Conservation (phyloP, 805 yeast species). For the Nakazawaea pomicola region DNA sequence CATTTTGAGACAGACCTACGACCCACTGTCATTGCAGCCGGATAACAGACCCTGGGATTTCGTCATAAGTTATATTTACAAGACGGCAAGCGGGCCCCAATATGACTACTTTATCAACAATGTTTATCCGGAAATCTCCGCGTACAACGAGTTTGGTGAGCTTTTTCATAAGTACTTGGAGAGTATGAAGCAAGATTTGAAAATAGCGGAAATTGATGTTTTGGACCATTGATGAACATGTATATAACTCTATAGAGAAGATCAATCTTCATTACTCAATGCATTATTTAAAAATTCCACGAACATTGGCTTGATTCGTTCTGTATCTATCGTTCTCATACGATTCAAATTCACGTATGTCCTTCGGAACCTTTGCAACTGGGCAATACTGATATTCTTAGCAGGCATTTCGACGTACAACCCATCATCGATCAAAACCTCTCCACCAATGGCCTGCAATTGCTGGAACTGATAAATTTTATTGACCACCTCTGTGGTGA, state of each 20-base stretch:
- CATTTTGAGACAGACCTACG: constrained; percentile 2
- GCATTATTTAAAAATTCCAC: constrained; percentile 72
- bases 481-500: constrained; percentile 60
- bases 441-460: constrained; percentile 41
- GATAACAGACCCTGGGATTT: constrained; percentile 12
- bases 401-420: constrained; percentile 59
- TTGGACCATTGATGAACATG: background rate
- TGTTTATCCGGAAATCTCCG: constrained; percentile 8
- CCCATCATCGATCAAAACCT: constrained; percentile 38
- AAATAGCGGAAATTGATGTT: background rate
- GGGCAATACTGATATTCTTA: constrained; percentile 59
- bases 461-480: constrained; percentile 62
- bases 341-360: constrained; percentile 78
- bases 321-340: constrained; percentile 66
- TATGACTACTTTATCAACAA: constrained; percentile 5
- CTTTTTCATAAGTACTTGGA: constrained; percentile 2
- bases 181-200: constrained; percentile 2
- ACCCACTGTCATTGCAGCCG: background rate
- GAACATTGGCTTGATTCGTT: constrained; percentile 66
- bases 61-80: constrained; percentile 9
- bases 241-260: too few species aligned
- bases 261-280: constrained; percentile 31
- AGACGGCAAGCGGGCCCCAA: background rate
- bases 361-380: constrained; percentile 77
- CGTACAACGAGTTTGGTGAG: constrained; percentile 1